Conservation (phyloP, 352 stramenopile species). For the Phytophthora palmivora region DNA sequence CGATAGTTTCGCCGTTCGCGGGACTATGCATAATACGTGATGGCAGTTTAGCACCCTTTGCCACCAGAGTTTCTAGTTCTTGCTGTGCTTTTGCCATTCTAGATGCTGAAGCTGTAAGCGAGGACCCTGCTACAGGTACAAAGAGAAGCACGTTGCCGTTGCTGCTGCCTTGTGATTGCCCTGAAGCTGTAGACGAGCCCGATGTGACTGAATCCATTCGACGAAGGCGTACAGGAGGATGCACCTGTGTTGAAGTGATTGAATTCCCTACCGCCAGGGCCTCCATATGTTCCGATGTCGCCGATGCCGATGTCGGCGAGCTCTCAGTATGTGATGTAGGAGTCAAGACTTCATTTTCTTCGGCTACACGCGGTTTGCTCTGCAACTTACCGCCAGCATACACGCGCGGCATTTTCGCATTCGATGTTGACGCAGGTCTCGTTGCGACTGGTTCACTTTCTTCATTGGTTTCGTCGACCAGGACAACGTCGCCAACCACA, state of each 20-base stretch:
- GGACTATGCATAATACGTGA: slow-evolving; percentile 45
- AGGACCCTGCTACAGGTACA: slow-evolving; percentile 68
- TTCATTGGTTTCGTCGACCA: slow-evolving; percentile 10
- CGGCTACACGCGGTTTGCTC: slow-evolving; percentile 20
- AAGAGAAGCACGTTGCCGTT: slow-evolving; percentile 75
- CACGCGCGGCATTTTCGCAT: slow-evolving; percentile 39
- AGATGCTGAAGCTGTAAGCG: slow-evolving; percentile 66
- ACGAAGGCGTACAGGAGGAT: slow-evolving; percentile 11
- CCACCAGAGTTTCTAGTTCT: slow-evolving; percentile 61
- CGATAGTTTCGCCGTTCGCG: slow-evolving; percentile 30
- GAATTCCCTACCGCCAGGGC: not conserved
- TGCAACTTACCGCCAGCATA: slow-evolving; percentile 35
- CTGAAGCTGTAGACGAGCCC: slow-evolving; percentile 35
- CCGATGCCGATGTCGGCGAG: slow-evolving; percentile 30
- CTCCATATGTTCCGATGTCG: slow-evolving; percentile 25
- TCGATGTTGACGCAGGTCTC: slow-evolving; percentile 33
- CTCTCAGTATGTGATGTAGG: slow-evolving; percentile 31
- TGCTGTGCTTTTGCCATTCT: slow-evolving; percentile 68
- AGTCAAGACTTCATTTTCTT: slow-evolving; percentile 43
- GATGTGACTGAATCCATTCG: slow-evolving; percentile 40
- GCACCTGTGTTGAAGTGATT: not conserved
- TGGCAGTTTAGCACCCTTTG: slow-evolving; percentile 60
- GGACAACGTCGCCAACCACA: not conserved
- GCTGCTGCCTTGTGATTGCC: slow-evolving; percentile 36
- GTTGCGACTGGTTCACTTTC: slow-evolving; percentile 6